Evolutionary conservation across 805 yeast species (phyloP).

Genomic region (Schwanniomyces vanrijiae): DNA sequence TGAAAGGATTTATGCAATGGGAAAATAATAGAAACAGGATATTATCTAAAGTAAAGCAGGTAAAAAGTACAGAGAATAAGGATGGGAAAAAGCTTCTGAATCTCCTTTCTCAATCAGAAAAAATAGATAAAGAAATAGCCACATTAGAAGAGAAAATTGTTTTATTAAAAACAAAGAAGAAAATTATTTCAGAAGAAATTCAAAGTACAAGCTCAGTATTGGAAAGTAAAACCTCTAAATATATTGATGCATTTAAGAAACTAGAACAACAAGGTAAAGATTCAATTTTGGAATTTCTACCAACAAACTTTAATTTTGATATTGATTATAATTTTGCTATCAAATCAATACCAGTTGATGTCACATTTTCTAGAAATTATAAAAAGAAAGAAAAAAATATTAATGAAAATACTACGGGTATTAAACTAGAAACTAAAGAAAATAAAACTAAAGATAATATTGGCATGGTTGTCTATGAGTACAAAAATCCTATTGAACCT

Average conservation of each 20-base stretch:
- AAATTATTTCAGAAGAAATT: constrained; percentile 36
- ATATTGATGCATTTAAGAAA: constrained; percentile 39
- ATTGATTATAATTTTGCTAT: constrained; percentile 17
- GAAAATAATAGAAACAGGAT: constrained; percentile 36
- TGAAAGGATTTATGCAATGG: constrained; percentile 37
- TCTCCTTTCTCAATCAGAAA: constrained; percentile 31
- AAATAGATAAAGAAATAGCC: constrained; percentile 37
- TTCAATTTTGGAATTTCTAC: constrained; percentile 29
- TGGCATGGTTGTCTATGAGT: neutral
- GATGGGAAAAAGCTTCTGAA: constrained; percentile 42
- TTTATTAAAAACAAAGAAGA: constrained; percentile 33
- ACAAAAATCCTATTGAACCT: neutral
- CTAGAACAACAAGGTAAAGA: constrained; percentile 39
- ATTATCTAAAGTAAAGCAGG: constrained; percentile 32
- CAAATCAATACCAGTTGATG: constrained; percentile 22
- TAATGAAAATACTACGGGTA: neutral
- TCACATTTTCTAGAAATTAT: constrained; percentile 22
- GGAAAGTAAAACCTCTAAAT: constrained; percentile 48
- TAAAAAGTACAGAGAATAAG: constrained; percentile 38
- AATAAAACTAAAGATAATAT: neutral
- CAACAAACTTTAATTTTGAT: constrained; percentile 19
- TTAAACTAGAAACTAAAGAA: neutral
- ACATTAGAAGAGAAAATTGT: constrained; percentile 35
- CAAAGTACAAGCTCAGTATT: constrained; percentile 48
- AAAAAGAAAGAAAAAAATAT: neutral